Evolutionary conservation across 257 asterid species (phyloP).

Genomic region (Coffea canephora): DNA sequence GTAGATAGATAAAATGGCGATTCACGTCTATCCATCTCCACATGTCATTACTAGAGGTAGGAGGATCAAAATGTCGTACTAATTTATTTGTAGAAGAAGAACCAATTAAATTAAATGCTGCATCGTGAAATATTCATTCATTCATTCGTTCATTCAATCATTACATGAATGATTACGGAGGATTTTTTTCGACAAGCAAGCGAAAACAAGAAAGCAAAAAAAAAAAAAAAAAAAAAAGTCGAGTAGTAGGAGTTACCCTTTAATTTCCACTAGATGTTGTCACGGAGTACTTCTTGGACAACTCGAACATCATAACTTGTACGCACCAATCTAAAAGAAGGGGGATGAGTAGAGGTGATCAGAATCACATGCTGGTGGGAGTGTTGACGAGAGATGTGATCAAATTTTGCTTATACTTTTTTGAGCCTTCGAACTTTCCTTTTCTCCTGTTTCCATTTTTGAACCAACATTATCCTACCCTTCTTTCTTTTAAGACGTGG

Average conservation of each 20-base stretch:
- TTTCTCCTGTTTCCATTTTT: slow-evolving; percentile 1
- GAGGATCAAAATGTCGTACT: no score
- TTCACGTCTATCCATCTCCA: no score
- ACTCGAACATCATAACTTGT: neutral
- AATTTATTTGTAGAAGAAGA: no score
- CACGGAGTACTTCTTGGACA: neutral
- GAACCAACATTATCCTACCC: slow-evolving; percentile 10
- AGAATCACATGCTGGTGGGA: neutral
- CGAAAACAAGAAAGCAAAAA: no score
- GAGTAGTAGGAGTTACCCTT: neutral
- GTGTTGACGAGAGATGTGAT: neutral
- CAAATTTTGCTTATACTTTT: neutral
- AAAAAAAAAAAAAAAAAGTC: no score
- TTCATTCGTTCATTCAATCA: no score
- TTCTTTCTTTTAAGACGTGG: neutral
- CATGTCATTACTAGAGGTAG: no score
- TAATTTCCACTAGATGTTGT: neutral
- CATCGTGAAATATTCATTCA: no score
- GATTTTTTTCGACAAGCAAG: no score
- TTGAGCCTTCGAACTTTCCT: neutral
- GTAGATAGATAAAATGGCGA: no score
- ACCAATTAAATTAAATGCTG: no score
- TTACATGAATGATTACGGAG: no score
- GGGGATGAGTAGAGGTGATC: neutral
- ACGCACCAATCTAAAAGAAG: neutral